phyloP scores from a whole-genome alignment of 2,329 filamentous ascomycete genomes.

The Ascochyta clinopodiicola region DNA sequence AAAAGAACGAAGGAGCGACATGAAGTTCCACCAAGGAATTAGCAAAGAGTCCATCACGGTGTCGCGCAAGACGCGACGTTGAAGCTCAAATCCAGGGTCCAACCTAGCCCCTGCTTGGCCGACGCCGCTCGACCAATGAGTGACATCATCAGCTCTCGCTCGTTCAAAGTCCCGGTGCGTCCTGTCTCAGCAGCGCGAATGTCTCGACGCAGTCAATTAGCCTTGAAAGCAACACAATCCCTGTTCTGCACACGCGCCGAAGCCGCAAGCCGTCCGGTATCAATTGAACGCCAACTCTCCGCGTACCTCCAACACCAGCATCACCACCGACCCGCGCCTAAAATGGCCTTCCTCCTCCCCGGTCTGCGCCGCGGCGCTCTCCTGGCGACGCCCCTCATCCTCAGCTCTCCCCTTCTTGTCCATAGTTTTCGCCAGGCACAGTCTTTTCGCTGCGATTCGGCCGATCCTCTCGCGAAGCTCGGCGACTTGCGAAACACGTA shows the following conservation, averaged over 20 bases:
- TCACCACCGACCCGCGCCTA: slow-evolving; percentile 5
- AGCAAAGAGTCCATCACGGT: slow-evolving; percentile 27
- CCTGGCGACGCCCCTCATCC: slow-evolving; percentile 45
- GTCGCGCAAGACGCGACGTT: slow-evolving; percentile 30
- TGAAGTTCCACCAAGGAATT: slow-evolving; percentile 7
- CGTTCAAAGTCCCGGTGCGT: neutral
- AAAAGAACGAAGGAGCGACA: slow-evolving; percentile 17
- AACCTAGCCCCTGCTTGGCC: slow-evolving; percentile 25
- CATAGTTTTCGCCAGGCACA: slow-evolving; percentile 33
- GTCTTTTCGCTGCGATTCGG: slow-evolving; percentile 47
- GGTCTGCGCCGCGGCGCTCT: slow-evolving; percentile 49
- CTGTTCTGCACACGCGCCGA: slow-evolving; percentile 1
- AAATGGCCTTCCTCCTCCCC: slow-evolving; percentile 51
- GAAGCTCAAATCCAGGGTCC: slow-evolving; percentile 36
- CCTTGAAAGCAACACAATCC: neutral
- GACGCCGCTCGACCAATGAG: slow-evolving; percentile 32
- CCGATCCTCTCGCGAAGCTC: slow-evolving; percentile 46
- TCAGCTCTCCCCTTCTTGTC: slow-evolving; percentile 42
- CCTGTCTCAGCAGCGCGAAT: neutral
- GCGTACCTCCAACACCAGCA: slow-evolving; percentile 29
- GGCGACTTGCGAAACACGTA: slow-evolving; percentile 47
- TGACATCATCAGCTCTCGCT: slow-evolving; percentile 39
- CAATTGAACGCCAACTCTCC: slow-evolving; percentile 25
- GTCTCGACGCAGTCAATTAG: slow-evolving; percentile 14
- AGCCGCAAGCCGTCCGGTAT: neutral